A percentile compares a stretch with the other conserved stretches of the same genome.
phyloP scores from a whole-genome alignment of 139 green algal species.

The Desmodesmus armatus region DNA sequence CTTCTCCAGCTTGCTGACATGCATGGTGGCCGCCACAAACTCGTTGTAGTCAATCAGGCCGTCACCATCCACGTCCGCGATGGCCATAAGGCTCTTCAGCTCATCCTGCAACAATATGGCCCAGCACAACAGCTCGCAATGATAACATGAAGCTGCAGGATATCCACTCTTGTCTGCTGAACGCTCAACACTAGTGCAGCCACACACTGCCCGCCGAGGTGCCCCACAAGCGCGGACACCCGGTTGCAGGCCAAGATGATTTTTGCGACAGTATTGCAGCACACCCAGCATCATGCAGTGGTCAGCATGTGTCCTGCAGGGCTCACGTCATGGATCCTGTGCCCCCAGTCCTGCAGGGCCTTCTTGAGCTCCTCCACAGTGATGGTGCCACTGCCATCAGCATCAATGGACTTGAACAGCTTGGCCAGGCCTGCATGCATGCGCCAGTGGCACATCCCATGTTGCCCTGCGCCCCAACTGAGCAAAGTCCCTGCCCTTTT shows the following conservation, averaged over 20 bases:
- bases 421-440: constrained; percentile 64
- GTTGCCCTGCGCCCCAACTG: no score
- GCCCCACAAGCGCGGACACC: no score
- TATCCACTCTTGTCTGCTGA: no score
- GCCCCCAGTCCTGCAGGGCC: constrained; percentile 77
- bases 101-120: constrained; percentile 69
- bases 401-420: constrained; percentile 87
- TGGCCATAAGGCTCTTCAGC: constrained; percentile 78
- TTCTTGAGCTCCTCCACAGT: constrained; percentile 82
- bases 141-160: no score
- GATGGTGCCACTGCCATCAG: constrained; percentile 81
- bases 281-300: neutral
- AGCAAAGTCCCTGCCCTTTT: no score
- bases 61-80: constrained; percentile 86
- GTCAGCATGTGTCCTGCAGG: no score
- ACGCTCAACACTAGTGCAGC: no score
- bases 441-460: neutral
- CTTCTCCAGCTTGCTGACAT: constrained; percentile 87
- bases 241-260: no score
- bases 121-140: no score
- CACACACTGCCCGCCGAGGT: no score
- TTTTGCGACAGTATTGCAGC: no score
- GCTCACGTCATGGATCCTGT: constrained; percentile 66
- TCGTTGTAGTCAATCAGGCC: constrained; percentile 96
- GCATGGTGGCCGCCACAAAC: constrained; percentile 86